These are phyloP conservation scores for Solidago caesia DNA, from an alignment of 129 eudicot genomes.

Conservation along the genomic window DNA sequence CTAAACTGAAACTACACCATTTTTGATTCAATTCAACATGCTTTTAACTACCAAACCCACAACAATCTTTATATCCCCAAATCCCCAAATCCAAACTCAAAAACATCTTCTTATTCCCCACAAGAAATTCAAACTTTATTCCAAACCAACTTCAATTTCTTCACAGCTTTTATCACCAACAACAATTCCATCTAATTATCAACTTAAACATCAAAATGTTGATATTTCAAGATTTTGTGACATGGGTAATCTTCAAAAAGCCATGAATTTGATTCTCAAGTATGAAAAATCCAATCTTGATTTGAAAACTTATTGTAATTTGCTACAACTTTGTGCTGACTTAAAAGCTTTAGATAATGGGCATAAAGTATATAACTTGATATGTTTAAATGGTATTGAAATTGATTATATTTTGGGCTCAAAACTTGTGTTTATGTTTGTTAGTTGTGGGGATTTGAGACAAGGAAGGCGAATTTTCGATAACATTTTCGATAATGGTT, in stretches of 20 bases:
- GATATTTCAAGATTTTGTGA: conserved; percentile 45
- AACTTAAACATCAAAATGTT: conserved; percentile 24
- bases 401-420: conserved; percentile 48
- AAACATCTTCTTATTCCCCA: conserved; percentile 6
- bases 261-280: conserved; percentile 42
- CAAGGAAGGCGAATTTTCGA: conserved; percentile 53
- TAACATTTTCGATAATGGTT: conserved; percentile 35
- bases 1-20: not conserved
- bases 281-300: conserved; percentile 41
- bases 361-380: conserved; percentile 40
- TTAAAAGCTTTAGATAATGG: conserved; percentile 51
- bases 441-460: conserved; percentile 62
- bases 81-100: conserved; percentile 13
- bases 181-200: conserved; percentile 12
- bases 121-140: conserved; percentile 2
- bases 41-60: conserved; percentile 22
- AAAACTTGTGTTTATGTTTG: conserved; percentile 77
- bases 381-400: conserved; percentile 30
- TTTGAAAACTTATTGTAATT: conserved; percentile 39
- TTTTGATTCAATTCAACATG: conserved; percentile 17
- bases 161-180: conserved; percentile 28
- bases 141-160: conserved; percentile 26
- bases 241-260: conserved; percentile 50
- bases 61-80: conserved; percentile 12
- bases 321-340: conserved; percentile 69